Evolutionary conservation across 768 basidiomycete genomes (phyloP).

Genomic region (Podaxis sp.): DNA sequence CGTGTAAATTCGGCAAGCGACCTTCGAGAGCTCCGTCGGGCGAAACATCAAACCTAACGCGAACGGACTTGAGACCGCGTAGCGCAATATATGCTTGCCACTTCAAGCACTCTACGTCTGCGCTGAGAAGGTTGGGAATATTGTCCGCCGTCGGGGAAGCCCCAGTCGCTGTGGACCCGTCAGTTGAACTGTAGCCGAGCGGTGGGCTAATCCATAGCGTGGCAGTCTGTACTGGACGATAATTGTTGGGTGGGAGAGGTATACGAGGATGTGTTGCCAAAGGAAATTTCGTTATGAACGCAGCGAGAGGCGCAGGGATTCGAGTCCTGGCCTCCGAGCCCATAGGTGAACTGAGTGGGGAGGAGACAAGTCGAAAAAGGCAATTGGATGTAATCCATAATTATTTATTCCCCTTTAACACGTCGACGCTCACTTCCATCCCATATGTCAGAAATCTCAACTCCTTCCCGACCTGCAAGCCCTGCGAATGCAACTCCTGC

Average conservation of each 20-base stretch:
- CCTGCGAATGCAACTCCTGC: constrained; percentile 40
- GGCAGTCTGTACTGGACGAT: constrained; percentile 23
- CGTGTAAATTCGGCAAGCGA: constrained; percentile 69
- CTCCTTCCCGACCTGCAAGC: constrained; percentile 57
- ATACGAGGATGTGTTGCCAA: constrained; percentile 51
- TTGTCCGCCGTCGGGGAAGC: constrained; percentile 21
- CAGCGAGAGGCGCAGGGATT: constrained; percentile 34
- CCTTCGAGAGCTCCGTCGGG: constrained; percentile 69
- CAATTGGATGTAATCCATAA: neutral
- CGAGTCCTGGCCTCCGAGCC: neutral
- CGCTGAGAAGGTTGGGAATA: constrained; percentile 46
- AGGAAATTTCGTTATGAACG: constrained; percentile 61
- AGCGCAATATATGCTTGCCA: constrained; percentile 86
- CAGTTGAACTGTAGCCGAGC: constrained; percentile 10
- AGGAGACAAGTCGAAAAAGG: neutral
- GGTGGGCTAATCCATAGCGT: constrained; percentile 74
- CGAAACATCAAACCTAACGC: constrained; percentile 66
- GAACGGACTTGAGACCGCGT: constrained; percentile 52
- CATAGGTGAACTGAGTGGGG: neutral
- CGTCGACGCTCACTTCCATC: neutral
- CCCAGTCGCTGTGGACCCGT: neutral
- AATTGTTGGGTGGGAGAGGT: constrained; percentile 24
- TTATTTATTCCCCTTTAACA: constrained; percentile 7
- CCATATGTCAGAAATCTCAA: constrained; percentile 45
- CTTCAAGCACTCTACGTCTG: constrained; percentile 85